Evolutionary conservation across 2,329 filamentous ascomycete genomes (phyloP), one percentile per base, ranked within the genome.

Genomic region (Lachnellula hyalina): DNA sequence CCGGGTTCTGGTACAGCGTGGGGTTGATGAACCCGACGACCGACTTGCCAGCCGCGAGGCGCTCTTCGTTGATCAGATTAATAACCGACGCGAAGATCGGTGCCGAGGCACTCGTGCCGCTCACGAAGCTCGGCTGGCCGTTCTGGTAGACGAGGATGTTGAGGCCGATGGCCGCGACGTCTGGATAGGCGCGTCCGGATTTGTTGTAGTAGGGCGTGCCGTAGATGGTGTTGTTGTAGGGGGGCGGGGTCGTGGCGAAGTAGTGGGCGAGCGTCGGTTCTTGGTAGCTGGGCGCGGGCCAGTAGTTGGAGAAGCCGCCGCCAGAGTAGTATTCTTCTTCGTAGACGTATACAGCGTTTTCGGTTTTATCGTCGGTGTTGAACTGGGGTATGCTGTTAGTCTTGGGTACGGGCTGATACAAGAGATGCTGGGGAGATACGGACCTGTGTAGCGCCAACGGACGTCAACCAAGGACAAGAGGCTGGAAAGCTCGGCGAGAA

Each of bases 221-320:
- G 41, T 44, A 44, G 15, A 19, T 9, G 1, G 41, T 44, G n/a
- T 12, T 40, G 11, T 21, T 17, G 38, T 65, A 67, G 3, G 62
- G 54, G 5, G 64, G 63, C 15, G 56, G 50, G 49, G 62, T 54
- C 8, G 61, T 17, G 2, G 54, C 51, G 41, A 65, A 66, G 48
- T 65, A 68, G 4, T 58, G 52, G 4, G 59, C 54, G 1, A 69
- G 35, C 8, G 63, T 58, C 1, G 61, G 54, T 8, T 67, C 63
- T 60, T 82, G 79, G 64, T 81, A 82, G 14, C 64, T 59, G 0
- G 79, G 77, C 3, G 75, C 61, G 1, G 3, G 75, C 76, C 45
- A 77, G 63, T 67, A 77, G 76, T 62, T 75, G 19, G 84, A 83
- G 68, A 93, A 94, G 67, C 93, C 88, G 55, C 84, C 75, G 14